Base-by-base conservation (phyloP, 805 yeast genomes). In the Peterozyma xylosa region DNA sequence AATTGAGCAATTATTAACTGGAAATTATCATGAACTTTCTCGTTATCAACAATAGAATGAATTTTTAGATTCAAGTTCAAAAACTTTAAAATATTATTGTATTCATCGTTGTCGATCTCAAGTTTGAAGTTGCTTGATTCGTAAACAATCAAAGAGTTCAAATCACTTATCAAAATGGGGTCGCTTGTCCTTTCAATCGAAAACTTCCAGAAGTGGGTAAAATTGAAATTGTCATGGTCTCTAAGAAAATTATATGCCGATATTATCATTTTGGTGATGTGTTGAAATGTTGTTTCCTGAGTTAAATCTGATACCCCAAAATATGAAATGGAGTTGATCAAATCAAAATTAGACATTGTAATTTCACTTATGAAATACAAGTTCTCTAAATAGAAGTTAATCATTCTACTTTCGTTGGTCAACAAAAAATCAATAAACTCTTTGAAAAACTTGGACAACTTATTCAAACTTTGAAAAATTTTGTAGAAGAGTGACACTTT, bases 321-420 rank as follows among this genome's bases (percentile, higher is more conserved):
- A 40, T 50, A 39, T 46, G 51, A 33, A 41, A 48, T 35, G 47
- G 41, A 11, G 17, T 15, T 33, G 32, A 38, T 16, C 15, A 37
- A 37, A 13, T 16, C 15, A 5, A 17, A 37, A 34, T 42, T 38
- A 5, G 15, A 17, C 18, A 30, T 29, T 6, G 65, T 53, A 15
- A 70, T 48, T 33, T 54, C 55, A 11, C 67, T 45, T 16, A 67
- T 55, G 39, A 65, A 57, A 47, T 64, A 62, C 7, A 70, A 46
- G 32, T 70, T 54, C 50, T 74, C 78, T 64, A 71, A 43, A 48
- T 67, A 68, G 38, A 56, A 60, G 10, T 67, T 67, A 29, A 70
- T 60, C 35, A 67, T 57, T 30, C 64, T 65, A 27, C 66, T 64
- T 39, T 68, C 73, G 51, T 70, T 69, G 37, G 18, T 15, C n/a